Evolutionary conservation across 2,329 filamentous ascomycete species (phyloP).

Genomic region (Orbilia javanica): DNA sequence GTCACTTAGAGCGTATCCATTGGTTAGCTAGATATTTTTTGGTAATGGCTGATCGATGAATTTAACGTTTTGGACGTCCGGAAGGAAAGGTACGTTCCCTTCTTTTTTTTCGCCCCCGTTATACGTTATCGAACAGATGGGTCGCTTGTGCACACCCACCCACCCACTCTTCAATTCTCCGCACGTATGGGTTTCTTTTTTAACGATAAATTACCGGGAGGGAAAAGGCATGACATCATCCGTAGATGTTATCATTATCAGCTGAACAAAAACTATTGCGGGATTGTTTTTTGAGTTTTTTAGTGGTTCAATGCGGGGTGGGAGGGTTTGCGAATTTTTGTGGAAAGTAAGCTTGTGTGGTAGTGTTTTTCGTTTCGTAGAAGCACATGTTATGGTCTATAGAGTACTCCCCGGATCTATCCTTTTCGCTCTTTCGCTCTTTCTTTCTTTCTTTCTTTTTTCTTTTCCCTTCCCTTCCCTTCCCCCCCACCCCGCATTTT

Average conservation of each 20-base stretch:
- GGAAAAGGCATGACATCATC: constrained; percentile 5
- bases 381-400: constrained; percentile 3
- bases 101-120: not conserved
- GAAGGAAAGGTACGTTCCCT: not conserved
- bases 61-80: not conserved
- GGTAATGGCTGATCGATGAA: not conserved
- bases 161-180: not conserved
- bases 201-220: constrained; percentile 16
- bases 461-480: not conserved
- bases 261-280: not conserved
- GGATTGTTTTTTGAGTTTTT: not conserved
- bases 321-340: not conserved
- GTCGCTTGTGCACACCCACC: too few species aligned
- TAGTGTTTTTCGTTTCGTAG: not conserved
- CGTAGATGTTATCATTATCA: constrained; percentile 15
- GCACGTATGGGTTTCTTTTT: too few species aligned
- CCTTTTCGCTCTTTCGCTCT: not conserved
- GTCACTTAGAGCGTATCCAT: not conserved
- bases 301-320: too few species aligned
- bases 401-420: not conserved
- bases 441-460: not conserved
- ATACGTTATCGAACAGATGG: not conserved
- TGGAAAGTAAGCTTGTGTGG: not conserved
- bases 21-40: not conserved
- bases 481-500: constrained; percentile 2